Base-by-base conservation (phyloP, 2,329 filamentous ascomycete species). In the Penicillium griseofulvum region DNA sequence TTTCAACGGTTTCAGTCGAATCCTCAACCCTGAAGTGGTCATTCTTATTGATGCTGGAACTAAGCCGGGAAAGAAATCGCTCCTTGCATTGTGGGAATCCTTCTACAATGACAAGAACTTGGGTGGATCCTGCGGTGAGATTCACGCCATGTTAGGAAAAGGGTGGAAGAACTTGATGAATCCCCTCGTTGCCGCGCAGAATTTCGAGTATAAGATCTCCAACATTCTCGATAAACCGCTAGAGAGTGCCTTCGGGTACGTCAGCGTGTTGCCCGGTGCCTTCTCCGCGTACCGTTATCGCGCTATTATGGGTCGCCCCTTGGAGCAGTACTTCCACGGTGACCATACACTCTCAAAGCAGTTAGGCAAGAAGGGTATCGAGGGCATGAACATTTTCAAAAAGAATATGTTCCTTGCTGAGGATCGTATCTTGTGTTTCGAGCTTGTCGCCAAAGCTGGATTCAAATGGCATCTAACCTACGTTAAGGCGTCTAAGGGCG, bases 401-500 rank as follows among this genome's bases (percentile, higher is more conserved):
- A 97, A 97, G 86, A 97, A 97, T 84, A 97, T 97, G 93, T 97
- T 97, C 83, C 92, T 97, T 86, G 93, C 93, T 74, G 93, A 97
- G 79, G 93, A 97, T 86, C 91, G 93, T 85, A 97, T 97, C 80
- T 84, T 97, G 52, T 97, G 93, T 81, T 97, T 97, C 82, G 93
- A 97, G 75, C 81, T 97, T 70, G 93, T 97, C 63, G 93, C 93
- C 71, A 97, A 97, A 80, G 92, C 93, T 52, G 94, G 94, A 60
- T 94, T 93, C 68, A 97, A 97, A 77, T 97, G 93, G 93, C 93
- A 97, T 82, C 77, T 97, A 73, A 92, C 89, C 57, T 97, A 97
- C 76, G 94, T 97, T 82, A 97, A 97, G 81, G 88, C 93, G 22
- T 94, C 93, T 74, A 97, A 96, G 85, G 93, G 91, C 76, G 93